Conservation (phyloP, 495 filamentous ascomycete genomes). For the Venustampulla echinocandica region DNA sequence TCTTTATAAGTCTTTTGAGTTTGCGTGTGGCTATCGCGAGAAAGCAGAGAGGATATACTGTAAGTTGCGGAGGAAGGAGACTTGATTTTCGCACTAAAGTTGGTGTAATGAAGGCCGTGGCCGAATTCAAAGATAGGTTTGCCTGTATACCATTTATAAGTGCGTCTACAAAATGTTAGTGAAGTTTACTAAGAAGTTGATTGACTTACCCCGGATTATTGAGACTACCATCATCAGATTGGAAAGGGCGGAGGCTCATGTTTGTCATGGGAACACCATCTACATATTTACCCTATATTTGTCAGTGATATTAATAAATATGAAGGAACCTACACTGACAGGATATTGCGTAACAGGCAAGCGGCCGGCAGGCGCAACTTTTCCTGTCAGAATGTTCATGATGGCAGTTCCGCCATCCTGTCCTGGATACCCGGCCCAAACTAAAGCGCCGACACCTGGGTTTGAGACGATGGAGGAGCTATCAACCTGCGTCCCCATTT, state of each 20-base stretch:
- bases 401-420: slow-evolving; percentile 51
- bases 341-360: slow-evolving; percentile 52
- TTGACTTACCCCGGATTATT: slow-evolving; percentile 16
- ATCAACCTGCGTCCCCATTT: slow-evolving; percentile 42
- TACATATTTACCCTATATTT: slow-evolving; percentile 33
- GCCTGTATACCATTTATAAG: slow-evolving; percentile 55
- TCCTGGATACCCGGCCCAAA: slow-evolving; percentile 55
- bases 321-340: slow-evolving; percentile 5
- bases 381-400: slow-evolving; percentile 39
- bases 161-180: slow-evolving; percentile 36
- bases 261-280: slow-evolving; percentile 45
- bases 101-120: slow-evolving; percentile 46
- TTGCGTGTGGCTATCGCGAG: slow-evolving; percentile 9
- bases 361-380: slow-evolving; percentile 45
- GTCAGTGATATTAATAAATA: not conserved
- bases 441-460: slow-evolving; percentile 50
- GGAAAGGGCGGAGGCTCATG: slow-evolving; percentile 45
- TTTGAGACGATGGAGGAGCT: slow-evolving; percentile 36
- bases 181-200: not conserved
- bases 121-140: slow-evolving; percentile 47
- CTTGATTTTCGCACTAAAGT: slow-evolving; percentile 31
- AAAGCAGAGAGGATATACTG: slow-evolving; percentile 24
- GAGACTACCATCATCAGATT: no score
- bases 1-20: slow-evolving; percentile 9
- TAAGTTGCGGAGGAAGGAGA: slow-evolving; percentile 19